These are phyloP conservation scores for Emericellopsis cladophorae DNA, from an alignment of 2,329 filamentous ascomycete genomes.

Conservation along the genomic window DNA sequence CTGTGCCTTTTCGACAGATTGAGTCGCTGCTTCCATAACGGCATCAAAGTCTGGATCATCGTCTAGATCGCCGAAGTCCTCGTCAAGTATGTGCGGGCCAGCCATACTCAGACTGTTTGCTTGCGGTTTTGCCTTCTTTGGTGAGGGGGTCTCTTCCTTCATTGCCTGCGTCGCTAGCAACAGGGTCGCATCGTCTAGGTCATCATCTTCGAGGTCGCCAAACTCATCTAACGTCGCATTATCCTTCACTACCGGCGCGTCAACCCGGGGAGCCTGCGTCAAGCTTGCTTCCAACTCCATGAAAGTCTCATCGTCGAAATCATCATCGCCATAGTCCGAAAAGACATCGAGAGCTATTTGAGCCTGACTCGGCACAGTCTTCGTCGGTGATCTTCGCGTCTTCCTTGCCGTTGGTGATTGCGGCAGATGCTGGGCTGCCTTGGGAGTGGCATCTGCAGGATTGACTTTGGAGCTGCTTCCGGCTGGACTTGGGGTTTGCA, in stretches of 20 bases:
- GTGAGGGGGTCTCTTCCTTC: neutral
- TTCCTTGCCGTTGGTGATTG: constrained; percentile 31
- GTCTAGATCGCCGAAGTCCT: constrained; percentile 29
- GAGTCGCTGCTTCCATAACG: constrained; percentile 59
- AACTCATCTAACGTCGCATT: neutral
- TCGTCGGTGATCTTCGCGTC: constrained; percentile 4
- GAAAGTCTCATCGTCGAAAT: constrained; percentile 48
- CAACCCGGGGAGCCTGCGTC: constrained; percentile 8
- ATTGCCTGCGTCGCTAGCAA: neutral
- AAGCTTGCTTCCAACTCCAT: constrained; percentile 37
- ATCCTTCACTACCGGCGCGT: constrained; percentile 4
- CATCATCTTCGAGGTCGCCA: constrained; percentile 44
- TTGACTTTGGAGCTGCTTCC: constrained; percentile 9
- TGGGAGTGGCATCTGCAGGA: too few relatives aligned
- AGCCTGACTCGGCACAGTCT: neutral
- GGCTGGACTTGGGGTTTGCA: constrained; percentile 26
- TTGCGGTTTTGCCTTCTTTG: neutral
- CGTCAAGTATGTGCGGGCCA: constrained; percentile 5
- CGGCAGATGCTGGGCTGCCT: constrained; percentile 10
- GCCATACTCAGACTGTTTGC: neutral
- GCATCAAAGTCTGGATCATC: constrained; percentile 69
- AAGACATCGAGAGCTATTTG: neutral
- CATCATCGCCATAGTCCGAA: constrained; percentile 45
- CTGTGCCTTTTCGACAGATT: constrained; percentile 33
- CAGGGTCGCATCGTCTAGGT: constrained; percentile 45